Percentiles rank a stretch among this genome's conserved stretches.
Evolutionary conservation across 495 filamentous ascomycete species (phyloP).

Genomic region (Penicillium chermesinum): DNA sequence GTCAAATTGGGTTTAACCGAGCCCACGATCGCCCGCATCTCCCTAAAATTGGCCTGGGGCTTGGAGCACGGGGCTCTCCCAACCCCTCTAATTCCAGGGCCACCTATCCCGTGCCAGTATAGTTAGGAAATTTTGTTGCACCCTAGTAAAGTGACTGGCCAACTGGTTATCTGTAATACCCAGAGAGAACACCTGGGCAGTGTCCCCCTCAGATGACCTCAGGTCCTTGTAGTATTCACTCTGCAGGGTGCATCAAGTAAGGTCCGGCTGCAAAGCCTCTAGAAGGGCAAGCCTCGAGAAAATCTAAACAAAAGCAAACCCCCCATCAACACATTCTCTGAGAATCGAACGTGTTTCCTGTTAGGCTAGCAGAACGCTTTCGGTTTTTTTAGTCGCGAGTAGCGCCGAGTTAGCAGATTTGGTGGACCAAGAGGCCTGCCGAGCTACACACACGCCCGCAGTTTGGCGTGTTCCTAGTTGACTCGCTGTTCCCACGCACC

Average conservation of each 20-base stretch:
- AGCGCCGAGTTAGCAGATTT: constrained; percentile 10
- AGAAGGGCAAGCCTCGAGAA: constrained; percentile 19
- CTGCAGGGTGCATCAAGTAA: constrained; percentile 24
- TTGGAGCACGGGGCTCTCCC: background rate
- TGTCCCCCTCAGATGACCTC: constrained; percentile 3
- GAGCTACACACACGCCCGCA: too few species aligned
- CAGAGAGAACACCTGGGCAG: too few species aligned
- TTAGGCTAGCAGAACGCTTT: too few species aligned
- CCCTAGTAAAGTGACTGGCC: too few species aligned
- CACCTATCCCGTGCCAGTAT: too few species aligned
- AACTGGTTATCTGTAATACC: too few species aligned
- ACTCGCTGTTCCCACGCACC: background rate
- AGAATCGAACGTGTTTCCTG: background rate
- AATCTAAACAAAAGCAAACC: constrained; percentile 21
- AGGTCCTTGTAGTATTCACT: background rate
- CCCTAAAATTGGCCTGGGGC: background rate
- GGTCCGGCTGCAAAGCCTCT: constrained; percentile 12
- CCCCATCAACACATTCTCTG: background rate
- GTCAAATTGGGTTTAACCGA: background rate
- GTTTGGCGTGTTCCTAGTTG: too few species aligned
- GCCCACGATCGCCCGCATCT: constrained; percentile 2
- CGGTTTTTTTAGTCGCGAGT: constrained; percentile 19
- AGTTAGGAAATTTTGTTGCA: too few species aligned
- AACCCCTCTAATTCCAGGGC: background rate
- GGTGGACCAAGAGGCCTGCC: too few species aligned